Evolutionary conservation across 1,139 yeast species (phyloP).

Genomic region (Sugiyamaella novakii): DNA sequence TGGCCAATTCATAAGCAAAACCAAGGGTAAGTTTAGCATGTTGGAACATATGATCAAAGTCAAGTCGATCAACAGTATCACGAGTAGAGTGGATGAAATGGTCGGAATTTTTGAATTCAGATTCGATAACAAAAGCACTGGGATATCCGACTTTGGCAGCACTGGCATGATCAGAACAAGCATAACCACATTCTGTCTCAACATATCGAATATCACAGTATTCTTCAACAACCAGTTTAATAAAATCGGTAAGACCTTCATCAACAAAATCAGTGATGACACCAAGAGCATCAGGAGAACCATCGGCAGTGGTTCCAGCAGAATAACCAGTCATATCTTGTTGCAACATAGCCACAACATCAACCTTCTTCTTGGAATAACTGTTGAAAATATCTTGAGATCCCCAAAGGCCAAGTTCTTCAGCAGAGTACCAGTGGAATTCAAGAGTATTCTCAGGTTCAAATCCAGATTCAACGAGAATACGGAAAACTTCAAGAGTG

Average conservation of each 20-base stretch:
- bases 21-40: conserved; percentile 77
- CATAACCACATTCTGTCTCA: conserved; percentile 84
- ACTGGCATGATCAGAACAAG: conserved; percentile 91
- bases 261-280: conserved; percentile 76
- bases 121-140: conserved; percentile 77
- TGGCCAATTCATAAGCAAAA: conserved; percentile 65
- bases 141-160: conserved; percentile 85
- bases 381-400: conserved; percentile 73
- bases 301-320: conserved; percentile 55
- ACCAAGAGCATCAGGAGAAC: conserved; percentile 74
- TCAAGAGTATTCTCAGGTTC: conserved; percentile 74
- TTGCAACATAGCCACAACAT: conserved; percentile 82
- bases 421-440: conserved; percentile 94
- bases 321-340: conserved; percentile 96
- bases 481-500: conserved; percentile 70
- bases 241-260: conserved; percentile 57
- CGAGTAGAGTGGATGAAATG: conserved; percentile 72
- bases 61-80: conserved; percentile 81
- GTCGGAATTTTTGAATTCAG: conserved; percentile 62
- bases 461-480: conserved; percentile 53
- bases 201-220: conserved; percentile 70
- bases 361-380: conserved; percentile 51
- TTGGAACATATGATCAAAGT: conserved; percentile 74
- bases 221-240: conserved; percentile 58
- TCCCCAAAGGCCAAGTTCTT: conserved; percentile 90